Evolutionary conservation across 164 flowering plant species (phyloP), one percentile per base, ranked within the genome.

Genomic region (Cinnamomum micranthum): DNA sequence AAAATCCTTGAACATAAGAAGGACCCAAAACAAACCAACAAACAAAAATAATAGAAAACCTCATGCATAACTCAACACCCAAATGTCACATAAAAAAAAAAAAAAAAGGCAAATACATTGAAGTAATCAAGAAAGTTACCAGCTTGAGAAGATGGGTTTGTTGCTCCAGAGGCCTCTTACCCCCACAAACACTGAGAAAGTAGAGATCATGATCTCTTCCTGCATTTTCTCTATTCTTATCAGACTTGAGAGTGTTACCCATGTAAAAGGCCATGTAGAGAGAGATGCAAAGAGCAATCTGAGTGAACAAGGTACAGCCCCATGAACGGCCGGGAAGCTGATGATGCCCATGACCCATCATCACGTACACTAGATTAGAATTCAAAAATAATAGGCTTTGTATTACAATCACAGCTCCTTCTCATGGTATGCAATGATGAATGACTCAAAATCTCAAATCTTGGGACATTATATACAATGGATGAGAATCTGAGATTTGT

Each of bases 121-220:
- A 28, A 64, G 62, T 41, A 33, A n/a, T 68, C 22, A 71, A 77
- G 31, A 79, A 74, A 77, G 69, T 60, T 13, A 88, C 92, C 89
- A 68, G 87, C 74, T 78, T 81, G 76, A 91, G 90, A 68, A 91
- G 87, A 75, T 76, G 88, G 80, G 75, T 80, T 73, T 89, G 91
- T 71, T 84, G 79, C 33, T 78, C 55, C n/a, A 75, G 74, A 50
- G 90, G 64, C 73, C 91, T 84, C 47, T 63, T 80, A 3, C 89
- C 92, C 63, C 91, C 91, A 55, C 73, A 71, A 52, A 91, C 92
- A 77, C 84, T 86, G n/a, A 91, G 73, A 65, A 88, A 91, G 74
- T 83, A 83, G 17, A 85, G 59, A 78, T 91, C 90, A 74, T 41
- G 71, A 65, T 73, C 66, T 66, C 73, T 71, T 7, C 35, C 35